Evolutionary conservation across 257 asterid genomes (phyloP).

Genomic region (Primulina huaijiensis): DNA sequence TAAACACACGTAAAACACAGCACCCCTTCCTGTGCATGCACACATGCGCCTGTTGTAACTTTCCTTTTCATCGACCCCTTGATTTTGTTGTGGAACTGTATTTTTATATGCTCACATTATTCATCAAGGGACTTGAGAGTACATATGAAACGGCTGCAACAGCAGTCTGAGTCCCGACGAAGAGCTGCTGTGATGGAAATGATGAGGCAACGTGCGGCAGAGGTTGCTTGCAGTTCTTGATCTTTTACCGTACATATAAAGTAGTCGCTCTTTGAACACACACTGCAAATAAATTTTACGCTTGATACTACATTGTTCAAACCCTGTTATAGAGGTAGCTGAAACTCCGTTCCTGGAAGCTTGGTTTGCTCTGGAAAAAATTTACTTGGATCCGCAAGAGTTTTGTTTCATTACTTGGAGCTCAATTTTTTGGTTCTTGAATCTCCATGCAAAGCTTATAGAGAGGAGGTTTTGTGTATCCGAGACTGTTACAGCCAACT

Average conservation of each 20-base stretch:
- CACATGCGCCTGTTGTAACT: not conserved
- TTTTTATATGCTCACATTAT: not conserved
- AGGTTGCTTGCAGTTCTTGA: conserved; percentile 69
- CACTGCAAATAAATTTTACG: conserved; percentile 18
- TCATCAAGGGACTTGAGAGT: conserved; percentile 72
- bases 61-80: not conserved
- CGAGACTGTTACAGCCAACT: conserved; percentile 24
- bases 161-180: conserved; percentile 89
- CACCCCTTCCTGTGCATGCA: not conserved
- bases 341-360: not conserved
- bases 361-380: conserved; percentile 16
- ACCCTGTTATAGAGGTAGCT: conserved; percentile 18
- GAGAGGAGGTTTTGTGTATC: conserved; percentile 34
- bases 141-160: conserved; percentile 75
- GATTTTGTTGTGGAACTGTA: not conserved
- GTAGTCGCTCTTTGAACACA: conserved; percentile 12
- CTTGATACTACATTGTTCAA: conserved; percentile 25
- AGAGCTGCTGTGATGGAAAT: conserved; percentile 95
- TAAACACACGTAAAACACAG: not conserved
- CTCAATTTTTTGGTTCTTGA: conserved; percentile 21
- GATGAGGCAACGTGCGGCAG: conserved; percentile 97
- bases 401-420: conserved; percentile 14
- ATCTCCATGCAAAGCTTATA: conserved; percentile 29
- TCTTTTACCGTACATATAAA: conserved; percentile 33
- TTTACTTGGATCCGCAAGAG: conserved; percentile 23